Conservation (phyloP, 2,329 filamentous ascomycete species). For the Aspergillus transmontanensis region DNA sequence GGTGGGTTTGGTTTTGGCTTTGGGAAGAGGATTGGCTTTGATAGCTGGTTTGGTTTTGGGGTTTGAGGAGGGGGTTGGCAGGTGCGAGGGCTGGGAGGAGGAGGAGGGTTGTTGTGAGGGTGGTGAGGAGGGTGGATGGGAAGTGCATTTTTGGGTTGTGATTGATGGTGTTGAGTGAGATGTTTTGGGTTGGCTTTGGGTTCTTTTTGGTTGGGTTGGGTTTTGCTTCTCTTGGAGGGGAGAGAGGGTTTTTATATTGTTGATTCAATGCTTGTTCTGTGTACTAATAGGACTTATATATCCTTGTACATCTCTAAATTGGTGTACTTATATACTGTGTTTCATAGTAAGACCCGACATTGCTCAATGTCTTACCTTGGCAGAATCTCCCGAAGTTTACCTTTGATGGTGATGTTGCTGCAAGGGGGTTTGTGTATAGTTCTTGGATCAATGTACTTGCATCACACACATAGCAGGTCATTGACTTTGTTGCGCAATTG, state of each 20-base stretch:
- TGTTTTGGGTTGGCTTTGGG: background rate
- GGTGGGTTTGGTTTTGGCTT: background rate
- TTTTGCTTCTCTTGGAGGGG: background rate
- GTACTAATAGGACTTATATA: background rate
- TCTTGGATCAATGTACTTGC: background rate
- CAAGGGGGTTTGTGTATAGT: background rate
- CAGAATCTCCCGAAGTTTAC: background rate
- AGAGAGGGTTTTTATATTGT: background rate
- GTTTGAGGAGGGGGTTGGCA: background rate
- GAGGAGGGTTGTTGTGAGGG: background rate
- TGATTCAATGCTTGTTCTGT: background rate
- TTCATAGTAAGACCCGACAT: background rate
- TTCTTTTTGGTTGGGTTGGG: background rate
- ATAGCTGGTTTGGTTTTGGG: background rate
- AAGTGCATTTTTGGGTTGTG: background rate
- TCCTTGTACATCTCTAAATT: background rate
- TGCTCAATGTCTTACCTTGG: background rate
- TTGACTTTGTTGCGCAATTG: background rate
- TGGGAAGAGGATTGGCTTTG: constrained; percentile 5
- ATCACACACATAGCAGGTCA: background rate
- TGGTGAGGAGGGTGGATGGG: constrained; percentile 3
- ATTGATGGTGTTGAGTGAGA: background rate
- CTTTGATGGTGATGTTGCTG: background rate
- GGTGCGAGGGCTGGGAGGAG: constrained; percentile 5
- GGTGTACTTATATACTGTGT: background rate